Evolutionary conservation across 345 rosid genomes (phyloP).

Genomic region (Boechera stricta): DNA sequence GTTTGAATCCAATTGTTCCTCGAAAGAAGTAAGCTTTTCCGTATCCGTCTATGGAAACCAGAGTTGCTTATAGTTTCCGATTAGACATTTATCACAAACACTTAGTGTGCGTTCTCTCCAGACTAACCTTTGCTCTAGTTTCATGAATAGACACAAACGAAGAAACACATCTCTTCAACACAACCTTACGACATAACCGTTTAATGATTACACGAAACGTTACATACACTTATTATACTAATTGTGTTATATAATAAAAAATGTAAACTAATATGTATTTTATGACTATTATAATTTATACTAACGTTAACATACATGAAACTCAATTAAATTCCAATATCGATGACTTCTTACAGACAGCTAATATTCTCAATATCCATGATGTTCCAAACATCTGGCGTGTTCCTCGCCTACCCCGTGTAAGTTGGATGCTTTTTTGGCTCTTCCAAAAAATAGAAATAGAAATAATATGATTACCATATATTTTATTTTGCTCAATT

Average conservation of each 20-base stretch:
- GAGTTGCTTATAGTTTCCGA: conserved; percentile 25
- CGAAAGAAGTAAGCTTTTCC: background rate
- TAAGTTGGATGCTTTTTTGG: conserved; percentile 49
- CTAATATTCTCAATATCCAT: conserved; percentile 80
- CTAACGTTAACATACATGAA: too few species aligned
- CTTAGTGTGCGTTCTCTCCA: conserved; percentile 45
- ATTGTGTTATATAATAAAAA: too few species aligned
- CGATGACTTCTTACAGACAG: conserved; percentile 55
- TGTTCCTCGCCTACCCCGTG: conserved; percentile 83
- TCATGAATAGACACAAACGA: background rate
- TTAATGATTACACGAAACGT: conserved; percentile 47
- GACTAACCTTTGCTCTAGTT: background rate
- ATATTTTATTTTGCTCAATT: too few species aligned
- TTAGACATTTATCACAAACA: conserved; percentile 55
- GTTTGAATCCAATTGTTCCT: background rate
- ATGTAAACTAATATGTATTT: conserved; percentile 28
- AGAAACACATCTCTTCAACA: too few species aligned
- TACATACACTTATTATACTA: too few species aligned
- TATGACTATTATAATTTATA: background rate
- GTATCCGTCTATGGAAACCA: conserved; percentile 1
- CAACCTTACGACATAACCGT: too few species aligned
- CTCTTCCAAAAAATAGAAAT: conserved; percentile 28
- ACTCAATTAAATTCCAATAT: background rate
- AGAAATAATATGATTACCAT: background rate
- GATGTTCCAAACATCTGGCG: conserved; percentile 99